Conservation (phyloP, 2,329 filamentous ascomycete species). For the Thelonectria rubi region DNA sequence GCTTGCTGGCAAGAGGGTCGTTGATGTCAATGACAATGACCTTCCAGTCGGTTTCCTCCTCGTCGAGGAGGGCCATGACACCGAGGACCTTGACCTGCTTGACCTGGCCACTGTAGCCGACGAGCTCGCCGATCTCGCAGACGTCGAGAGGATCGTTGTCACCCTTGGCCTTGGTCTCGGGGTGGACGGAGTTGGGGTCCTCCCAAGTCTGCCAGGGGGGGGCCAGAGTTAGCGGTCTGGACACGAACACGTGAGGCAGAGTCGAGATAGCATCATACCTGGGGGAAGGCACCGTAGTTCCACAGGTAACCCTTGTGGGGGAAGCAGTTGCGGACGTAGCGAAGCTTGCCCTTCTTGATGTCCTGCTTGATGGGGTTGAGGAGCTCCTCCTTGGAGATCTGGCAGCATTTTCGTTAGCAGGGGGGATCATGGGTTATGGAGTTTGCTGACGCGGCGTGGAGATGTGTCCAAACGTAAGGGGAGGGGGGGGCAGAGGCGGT, state of each 20-base stretch:
- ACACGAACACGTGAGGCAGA: slow-evolving; percentile 15
- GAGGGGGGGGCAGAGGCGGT: slow-evolving; percentile 29
- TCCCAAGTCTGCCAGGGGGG: slow-evolving; percentile 83
- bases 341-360: slow-evolving; percentile 99
- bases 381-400: slow-evolving; percentile 99
- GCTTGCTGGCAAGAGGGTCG: slow-evolving; percentile 93
- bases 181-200: slow-evolving; percentile 94
- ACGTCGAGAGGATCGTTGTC: slow-evolving; percentile 99
- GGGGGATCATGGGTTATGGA: not conserved
- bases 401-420: slow-evolving; percentile 36
- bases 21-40: slow-evolving; percentile 99
- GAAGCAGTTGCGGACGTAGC: slow-evolving; percentile 99
- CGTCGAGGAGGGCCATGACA: slow-evolving; percentile 98
- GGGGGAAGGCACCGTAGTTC: slow-evolving; percentile 99
- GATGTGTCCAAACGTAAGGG: slow-evolving; percentile 24
- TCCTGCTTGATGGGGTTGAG: slow-evolving; percentile 99
- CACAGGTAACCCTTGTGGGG: slow-evolving; percentile 99
- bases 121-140: slow-evolving; percentile 98
- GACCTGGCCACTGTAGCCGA: slow-evolving; percentile 93
- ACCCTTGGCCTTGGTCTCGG: slow-evolving; percentile 99
- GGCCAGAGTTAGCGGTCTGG: slow-evolving; percentile 24
- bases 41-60: slow-evolving; percentile 99
- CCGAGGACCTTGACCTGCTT: slow-evolving; percentile 99
- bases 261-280: slow-evolving; percentile 64
- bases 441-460: slow-evolving; percentile 12